Evolutionary conservation across 1,284 basidiomycete species (phyloP), one percentile per base, ranked within the genome.

Genomic region (Puccinia polysora): DNA sequence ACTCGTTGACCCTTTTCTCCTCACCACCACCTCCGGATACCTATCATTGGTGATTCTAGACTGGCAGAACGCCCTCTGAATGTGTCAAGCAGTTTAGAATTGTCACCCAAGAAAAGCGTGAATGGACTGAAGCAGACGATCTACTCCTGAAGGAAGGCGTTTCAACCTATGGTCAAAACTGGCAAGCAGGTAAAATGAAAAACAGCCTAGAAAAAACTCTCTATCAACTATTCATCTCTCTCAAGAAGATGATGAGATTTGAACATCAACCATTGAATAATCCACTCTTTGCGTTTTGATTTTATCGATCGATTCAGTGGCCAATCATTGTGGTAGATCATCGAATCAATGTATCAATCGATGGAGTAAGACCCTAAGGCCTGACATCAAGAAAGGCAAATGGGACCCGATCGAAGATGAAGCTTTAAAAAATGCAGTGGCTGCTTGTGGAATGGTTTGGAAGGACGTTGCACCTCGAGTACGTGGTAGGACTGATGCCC

Each of bases 91-190:
- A 73, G 59, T 74, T 64, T 38, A 50, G 73, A 28, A 52, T 49
- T 15, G 47, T 65, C 15, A 28, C 58, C 1, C 59, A 65, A 14
- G 59, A 73, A n/a, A 68, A 55, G 18, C 23, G 56, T 32, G 64
- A 70, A 32, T 77, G 75, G 76, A 71, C 65, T 1, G 25, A 34
- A 20, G 74, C 74, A 32, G 75, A 76, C 34, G 78, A 78, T 62
- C 49, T 74, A 4, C 55, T 59, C 28, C 53, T 78, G 14, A 40
- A 63, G n/a, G 65, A 73, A 30, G 75, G 64, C 0, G 63, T 78
- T 4, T 50, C 40, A 20, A 55, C 45, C 2, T 74, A 73, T 30
- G 75, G 76, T 5, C 74, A 76, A 72, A 75, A 77, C 53, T 77
- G 76, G 76, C 72, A 75, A 59, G 70, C 73, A 58, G 65, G 75